phyloP scores from a whole-genome alignment of 805 yeast species.

The Huiozyma sinensis region DNA sequence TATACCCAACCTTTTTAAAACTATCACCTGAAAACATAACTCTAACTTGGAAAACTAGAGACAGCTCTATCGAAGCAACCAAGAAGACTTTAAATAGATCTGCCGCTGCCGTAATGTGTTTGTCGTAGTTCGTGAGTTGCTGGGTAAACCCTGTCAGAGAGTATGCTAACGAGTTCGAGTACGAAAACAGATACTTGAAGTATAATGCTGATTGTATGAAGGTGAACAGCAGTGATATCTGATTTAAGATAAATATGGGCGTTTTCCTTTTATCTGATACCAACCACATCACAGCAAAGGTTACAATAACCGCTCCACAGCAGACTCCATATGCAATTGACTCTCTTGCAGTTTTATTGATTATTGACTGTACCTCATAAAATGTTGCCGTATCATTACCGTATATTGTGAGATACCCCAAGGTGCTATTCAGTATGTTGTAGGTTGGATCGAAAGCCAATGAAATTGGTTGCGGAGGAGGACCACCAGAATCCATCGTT shows the following conservation, averaged over 20 bases:
- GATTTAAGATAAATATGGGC: conserved; percentile 68
- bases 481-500: neutral
- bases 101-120: conserved; percentile 47
- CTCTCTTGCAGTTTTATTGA: conserved; percentile 27
- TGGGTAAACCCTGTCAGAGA: conserved; percentile 38
- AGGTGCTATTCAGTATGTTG: conserved; percentile 15
- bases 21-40: conserved; percentile 57
- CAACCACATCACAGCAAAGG: conserved; percentile 38
- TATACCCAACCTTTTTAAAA: conserved; percentile 32
- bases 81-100: conserved; percentile 51
- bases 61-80: conserved; percentile 48
- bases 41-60: conserved; percentile 61
- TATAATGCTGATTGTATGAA: conserved; percentile 53
- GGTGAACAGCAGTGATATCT: conserved; percentile 43
- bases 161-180: conserved; percentile 39
- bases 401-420: conserved; percentile 34
- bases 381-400: conserved; percentile 33
- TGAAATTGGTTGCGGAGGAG: conserved; percentile 6
- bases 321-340: conserved; percentile 46
- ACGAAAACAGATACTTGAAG: conserved; percentile 42
- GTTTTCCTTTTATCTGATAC: conserved; percentile 44
- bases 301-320: conserved; percentile 43
- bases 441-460: conserved; percentile 16
- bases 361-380: conserved; percentile 32
- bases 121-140: conserved; percentile 28